Percentiles rank a stretch among this genome's conserved stretches.
Evolutionary conservation across 192 early-diverging fungal genomes (phyloP).

Genomic region (Entrophospora sp.): DNA sequence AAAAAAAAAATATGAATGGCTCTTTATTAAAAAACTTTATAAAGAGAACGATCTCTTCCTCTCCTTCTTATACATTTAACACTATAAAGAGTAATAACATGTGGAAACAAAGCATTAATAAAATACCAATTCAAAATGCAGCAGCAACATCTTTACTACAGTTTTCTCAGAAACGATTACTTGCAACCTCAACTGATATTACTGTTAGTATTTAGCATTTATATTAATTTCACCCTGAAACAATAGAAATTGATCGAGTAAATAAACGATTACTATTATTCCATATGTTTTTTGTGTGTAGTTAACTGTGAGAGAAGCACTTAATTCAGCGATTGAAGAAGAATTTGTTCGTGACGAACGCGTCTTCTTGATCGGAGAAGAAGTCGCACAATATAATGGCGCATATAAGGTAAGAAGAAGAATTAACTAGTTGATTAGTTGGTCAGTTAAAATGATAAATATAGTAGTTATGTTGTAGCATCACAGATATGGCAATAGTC

Average conservation of each 20-base stretch:
- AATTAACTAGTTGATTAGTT: no score
- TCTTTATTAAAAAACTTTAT: no score
- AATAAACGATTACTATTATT: background rate
- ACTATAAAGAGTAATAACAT: no score
- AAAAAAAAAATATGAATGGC: no score
- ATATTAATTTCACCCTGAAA: background rate
- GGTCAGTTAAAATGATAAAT: no score
- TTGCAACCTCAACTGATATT: background rate
- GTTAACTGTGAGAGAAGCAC: conserved; percentile 95
- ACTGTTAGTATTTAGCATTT: background rate
- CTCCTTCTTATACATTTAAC: no score
- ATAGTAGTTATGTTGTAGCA: no score
- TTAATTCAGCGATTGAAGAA: conserved; percentile 96
- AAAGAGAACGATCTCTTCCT: no score
- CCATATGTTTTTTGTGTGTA: conserved; percentile 25
- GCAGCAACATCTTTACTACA: no score
- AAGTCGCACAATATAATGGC: conserved; percentile 98
- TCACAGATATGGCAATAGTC: no score
- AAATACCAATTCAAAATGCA: no score
- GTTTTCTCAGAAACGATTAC: conserved; percentile 11
- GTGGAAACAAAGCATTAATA: no score
- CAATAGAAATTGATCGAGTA: background rate
- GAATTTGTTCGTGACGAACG: conserved; percentile 88
- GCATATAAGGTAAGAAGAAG: conserved; percentile 99
- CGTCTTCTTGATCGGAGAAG: conserved; percentile 92